Evolutionary conservation across 176 grass and related monocot species (phyloP), one percentile per base, ranked within the genome.

Genomic region (Aechmea fasciata): DNA sequence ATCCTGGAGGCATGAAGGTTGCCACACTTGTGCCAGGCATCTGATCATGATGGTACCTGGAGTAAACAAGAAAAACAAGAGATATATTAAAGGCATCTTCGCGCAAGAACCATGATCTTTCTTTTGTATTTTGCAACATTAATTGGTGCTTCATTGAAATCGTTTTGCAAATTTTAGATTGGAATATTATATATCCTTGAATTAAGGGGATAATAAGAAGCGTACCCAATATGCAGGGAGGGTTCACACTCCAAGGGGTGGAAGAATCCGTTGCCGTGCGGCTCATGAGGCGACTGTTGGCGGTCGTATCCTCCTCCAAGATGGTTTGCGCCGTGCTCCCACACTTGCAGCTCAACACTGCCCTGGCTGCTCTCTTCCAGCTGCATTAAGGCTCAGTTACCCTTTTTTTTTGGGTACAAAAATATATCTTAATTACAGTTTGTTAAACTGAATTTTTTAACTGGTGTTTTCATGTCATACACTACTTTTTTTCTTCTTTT

Each of bases 161-260:
- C 1, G 1, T 13, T 47, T 47, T 8, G 13, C 6, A 26, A 68
- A 20, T 29, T 13, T 23, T 5, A 48, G 29, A 41, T 22, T 48
- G 49, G 6, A 47, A 26, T 26, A 26, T n/a, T 51, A n/a, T n/a
- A n/a, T n/a, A 13, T 13, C 57, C 7, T 50, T 53, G 13, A 48
- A n/a, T 47, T 2, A 6, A 19, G 22, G 5, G 49, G 24, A 52
- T 64, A 50, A 13, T 26, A 49, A 64, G 14, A 51, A 52, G 53
- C 70, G 9, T 79, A 99, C 94, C 89, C 94, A 3, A 93, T 90
- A 57, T 99, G 94, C 67, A 99, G 79, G 17, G 87, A 87, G 11
- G 94, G 94, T 74, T 99, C 87, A 22, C 86, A 79, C 11, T 93
- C 87, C 55, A 99, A 79, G 7, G 77, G 87, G 48, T 99, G 87